phyloP scores from a whole-genome alignment of 2,329 filamentous ascomycete genomes.

The Diplodia intermedia region DNA sequence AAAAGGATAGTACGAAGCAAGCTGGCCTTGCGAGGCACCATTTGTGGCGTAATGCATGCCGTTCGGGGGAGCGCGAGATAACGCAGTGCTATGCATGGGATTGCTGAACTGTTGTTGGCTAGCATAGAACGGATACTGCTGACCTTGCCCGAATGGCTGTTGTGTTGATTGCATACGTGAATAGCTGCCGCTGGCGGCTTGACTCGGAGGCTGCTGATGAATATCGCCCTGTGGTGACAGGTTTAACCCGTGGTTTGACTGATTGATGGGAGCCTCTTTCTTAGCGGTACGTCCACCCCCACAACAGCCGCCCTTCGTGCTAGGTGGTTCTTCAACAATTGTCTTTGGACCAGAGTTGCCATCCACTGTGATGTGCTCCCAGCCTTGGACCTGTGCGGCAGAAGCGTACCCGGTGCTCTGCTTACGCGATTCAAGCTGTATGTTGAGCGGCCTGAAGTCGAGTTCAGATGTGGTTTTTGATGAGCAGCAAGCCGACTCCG shows the following conservation, averaged over 20 bases:
- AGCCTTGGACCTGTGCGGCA: slow-evolving; percentile 24
- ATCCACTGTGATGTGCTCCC: slow-evolving; percentile 27
- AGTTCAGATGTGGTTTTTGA: slow-evolving; percentile 1
- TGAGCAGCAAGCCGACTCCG: slow-evolving; percentile 4
- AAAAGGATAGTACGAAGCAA: slow-evolving; percentile 5
- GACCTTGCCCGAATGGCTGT: slow-evolving; percentile 1
- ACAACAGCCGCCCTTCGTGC: slow-evolving; percentile 15
- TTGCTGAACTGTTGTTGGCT: background rate
- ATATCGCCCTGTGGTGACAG: background rate
- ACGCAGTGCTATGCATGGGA: slow-evolving; percentile 3
- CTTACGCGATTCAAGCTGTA: slow-evolving; percentile 29
- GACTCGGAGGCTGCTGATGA: background rate
- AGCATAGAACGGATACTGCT: slow-evolving; percentile 11
- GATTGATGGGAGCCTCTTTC: background rate
- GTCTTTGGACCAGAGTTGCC: slow-evolving; percentile 16
- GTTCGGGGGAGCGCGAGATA: background rate
- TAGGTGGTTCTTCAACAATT: slow-evolving; percentile 1
- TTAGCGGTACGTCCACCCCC: background rate
- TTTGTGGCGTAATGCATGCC: slow-evolving; percentile 5
- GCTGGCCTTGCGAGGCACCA: background rate
- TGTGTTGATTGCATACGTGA: slow-evolving; percentile 12
- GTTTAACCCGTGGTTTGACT: background rate
- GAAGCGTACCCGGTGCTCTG: slow-evolving; percentile 16
- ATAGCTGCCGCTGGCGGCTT: slow-evolving; percentile 1
- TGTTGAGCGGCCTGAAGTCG: slow-evolving; percentile 15